These are phyloP conservation scores for Fusarium albidum DNA, from an alignment of 2,329 filamentous ascomycete species.

Conservation along the genomic window DNA sequence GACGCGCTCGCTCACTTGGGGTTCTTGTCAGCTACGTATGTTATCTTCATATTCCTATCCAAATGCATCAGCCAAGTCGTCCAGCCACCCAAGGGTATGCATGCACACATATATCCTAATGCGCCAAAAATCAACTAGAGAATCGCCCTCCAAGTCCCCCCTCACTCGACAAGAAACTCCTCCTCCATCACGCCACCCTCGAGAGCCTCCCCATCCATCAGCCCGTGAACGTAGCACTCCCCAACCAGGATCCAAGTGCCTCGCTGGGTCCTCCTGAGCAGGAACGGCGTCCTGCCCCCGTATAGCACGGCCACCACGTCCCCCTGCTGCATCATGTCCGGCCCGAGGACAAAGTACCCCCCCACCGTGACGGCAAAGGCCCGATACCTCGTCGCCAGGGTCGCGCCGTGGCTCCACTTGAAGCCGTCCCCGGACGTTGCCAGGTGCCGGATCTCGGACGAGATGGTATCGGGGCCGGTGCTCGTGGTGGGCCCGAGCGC, in stretches of 20 bases:
- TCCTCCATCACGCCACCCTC: constrained; percentile 36
- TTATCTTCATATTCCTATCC: too few relatives aligned
- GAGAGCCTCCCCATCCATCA: constrained; percentile 48
- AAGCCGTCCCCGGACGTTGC: constrained; percentile 42
- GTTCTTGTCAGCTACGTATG: background rate
- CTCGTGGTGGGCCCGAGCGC: constrained; percentile 17
- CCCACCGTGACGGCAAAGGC: constrained; percentile 43
- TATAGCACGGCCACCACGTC: constrained; percentile 45
- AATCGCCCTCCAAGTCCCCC: constrained; percentile 12
- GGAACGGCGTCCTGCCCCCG: constrained; percentile 45
- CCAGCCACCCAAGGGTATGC: too few relatives aligned
- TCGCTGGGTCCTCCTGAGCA: constrained; percentile 34
- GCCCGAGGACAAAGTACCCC: constrained; percentile 46
- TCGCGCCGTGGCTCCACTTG: constrained; percentile 48
- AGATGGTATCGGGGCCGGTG: constrained; percentile 19
- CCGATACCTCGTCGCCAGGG: constrained; percentile 45
- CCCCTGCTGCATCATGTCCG: constrained; percentile 41
- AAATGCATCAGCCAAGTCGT: too few relatives aligned
- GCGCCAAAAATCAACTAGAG: background rate
- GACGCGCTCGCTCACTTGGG: constrained; percentile 26
- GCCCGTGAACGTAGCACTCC: constrained; percentile 49
- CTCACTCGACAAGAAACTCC: constrained; percentile 42
- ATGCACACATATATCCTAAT: background rate
- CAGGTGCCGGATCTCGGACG: constrained; percentile 36
- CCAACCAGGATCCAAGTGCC: constrained; percentile 43